Evolutionary conservation across 2,329 filamentous ascomycete species (phyloP).

Genomic region (Thelonectria discophora): DNA sequence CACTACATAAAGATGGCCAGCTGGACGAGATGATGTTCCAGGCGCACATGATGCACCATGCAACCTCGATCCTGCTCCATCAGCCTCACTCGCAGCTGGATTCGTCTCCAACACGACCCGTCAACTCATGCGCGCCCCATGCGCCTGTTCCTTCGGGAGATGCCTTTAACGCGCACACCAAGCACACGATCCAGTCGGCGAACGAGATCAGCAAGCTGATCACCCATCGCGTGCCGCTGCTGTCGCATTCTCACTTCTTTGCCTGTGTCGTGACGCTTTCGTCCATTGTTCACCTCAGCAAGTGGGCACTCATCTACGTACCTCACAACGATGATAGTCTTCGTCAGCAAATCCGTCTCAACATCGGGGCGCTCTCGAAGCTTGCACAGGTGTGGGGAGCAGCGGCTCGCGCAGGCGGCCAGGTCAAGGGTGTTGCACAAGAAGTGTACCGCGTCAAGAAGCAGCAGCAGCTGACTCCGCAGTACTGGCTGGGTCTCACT

Average conservation of each 20-base stretch:
- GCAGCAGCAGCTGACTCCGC: constrained; percentile 60
- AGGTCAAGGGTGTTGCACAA: constrained; percentile 82
- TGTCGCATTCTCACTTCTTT: constrained; percentile 84
- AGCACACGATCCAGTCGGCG: constrained; percentile 82
- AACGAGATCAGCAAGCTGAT: constrained; percentile 79
- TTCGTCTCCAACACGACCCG: constrained; percentile 62
- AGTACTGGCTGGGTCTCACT: constrained; percentile 64
- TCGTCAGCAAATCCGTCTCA: constrained; percentile 79
- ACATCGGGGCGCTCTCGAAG: constrained; percentile 77
- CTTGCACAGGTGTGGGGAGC: constrained; percentile 77
- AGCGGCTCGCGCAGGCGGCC: constrained; percentile 72
- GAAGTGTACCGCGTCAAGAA: constrained; percentile 73
- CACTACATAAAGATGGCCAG: constrained; percentile 73
- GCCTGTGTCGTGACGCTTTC: constrained; percentile 81
- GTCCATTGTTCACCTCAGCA: constrained; percentile 82
- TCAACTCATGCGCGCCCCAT: constrained; percentile 74
- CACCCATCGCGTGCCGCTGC: constrained; percentile 75
- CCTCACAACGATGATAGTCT: constrained; percentile 70
- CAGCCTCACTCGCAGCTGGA: constrained; percentile 81
- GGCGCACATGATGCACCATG: constrained; percentile 79
- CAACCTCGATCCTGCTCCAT: constrained; percentile 77
- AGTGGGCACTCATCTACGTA: constrained; percentile 74
- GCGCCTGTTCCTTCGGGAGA: constrained; percentile 59
- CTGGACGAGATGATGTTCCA: constrained; percentile 94
- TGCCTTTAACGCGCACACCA: constrained; percentile 73